Evolutionary conservation across 805 yeast species (phyloP), one percentile per base, ranked within the genome.

Genomic region (Nakazawaea wickerhamii): DNA sequence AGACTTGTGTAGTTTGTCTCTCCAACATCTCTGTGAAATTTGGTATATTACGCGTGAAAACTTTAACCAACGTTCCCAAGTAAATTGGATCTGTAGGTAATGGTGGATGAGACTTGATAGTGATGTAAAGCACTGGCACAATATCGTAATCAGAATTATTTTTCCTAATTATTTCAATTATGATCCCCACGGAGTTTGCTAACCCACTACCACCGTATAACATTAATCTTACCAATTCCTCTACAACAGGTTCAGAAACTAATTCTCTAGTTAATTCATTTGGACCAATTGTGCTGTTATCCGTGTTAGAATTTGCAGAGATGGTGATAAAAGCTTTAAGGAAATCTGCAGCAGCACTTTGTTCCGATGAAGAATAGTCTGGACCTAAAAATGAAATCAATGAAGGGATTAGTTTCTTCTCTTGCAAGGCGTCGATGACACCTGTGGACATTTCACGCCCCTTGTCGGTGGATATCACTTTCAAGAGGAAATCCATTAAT

Each of bases 71-170:
- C 30, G 86, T 82, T 2, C 99, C 99, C 43, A 93, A 65, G 57
- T 87, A 93, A 21, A 93, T 84, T 4, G 97, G 95, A 61, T 93
- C 99, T 47, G 97, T 71, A 30, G 91, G 79, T 13, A 82, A 80
- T 6, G 99, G 98, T 5, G 97, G 97, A 54, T 90, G 93, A 19
- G 90, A 80, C 45, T 89, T 95, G 48, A 85, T 61, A 1, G 95
- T 80, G 33, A 86, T 81, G 60, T 80, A 82, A 52, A 85, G 66
- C 18, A 95, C 95, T 45, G 95, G 95, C 37, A 86, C 84, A 37
- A 79, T 72, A 63, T 93, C 99, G 61, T 93, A 93, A 60, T 93
- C 99, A 0, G 96, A 87, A 57, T 93, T 93, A 59, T 93, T 93
- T 59, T 93, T 93, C 55, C 99, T 76, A 45, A 93, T 93, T 32